Conservation (phyloP, 768 basidiomycete genomes). For the Strobilomyces dryophilus region DNA sequence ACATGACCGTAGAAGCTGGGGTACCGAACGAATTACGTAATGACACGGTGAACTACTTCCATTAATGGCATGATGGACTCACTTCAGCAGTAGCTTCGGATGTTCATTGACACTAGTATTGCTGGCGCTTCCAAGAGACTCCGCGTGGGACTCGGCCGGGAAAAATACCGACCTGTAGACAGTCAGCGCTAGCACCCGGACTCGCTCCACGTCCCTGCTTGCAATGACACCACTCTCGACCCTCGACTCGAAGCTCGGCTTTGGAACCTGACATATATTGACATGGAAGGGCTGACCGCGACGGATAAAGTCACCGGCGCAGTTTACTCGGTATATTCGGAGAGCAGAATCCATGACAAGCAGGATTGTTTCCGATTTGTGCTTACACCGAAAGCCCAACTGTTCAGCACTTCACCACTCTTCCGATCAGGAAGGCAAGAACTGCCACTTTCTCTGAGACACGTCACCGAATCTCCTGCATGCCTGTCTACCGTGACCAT, state of each 20-base stretch:
- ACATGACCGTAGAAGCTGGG: slow-evolving; percentile 14
- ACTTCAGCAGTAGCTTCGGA: too few species aligned
- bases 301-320: too few species aligned
- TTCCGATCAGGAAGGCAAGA: not conserved
- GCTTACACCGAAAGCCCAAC: not conserved
- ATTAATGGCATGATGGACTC: not conserved
- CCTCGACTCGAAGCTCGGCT: slow-evolving; percentile 2
- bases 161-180: not conserved
- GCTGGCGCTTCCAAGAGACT: not conserved
- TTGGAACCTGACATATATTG: not conserved
- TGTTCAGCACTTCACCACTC: not conserved
- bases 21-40: slow-evolving; percentile 9
- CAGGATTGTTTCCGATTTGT: slow-evolving; percentile 1
- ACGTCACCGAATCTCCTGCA: too few species aligned
- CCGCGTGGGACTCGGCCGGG: not conserved
- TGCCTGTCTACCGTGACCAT: too few species aligned
- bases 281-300: not conserved
- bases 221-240: not conserved
- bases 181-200: not conserved
- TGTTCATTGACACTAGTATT: not conserved
- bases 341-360: not conserved
- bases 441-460: too few species aligned
- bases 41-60: not conserved
- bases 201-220: slow-evolving; percentile 1
- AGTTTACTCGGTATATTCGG: not conserved